Conservation (phyloP, 176 grass and related monocot genomes). For the Guadua angustifolia region DNA sequence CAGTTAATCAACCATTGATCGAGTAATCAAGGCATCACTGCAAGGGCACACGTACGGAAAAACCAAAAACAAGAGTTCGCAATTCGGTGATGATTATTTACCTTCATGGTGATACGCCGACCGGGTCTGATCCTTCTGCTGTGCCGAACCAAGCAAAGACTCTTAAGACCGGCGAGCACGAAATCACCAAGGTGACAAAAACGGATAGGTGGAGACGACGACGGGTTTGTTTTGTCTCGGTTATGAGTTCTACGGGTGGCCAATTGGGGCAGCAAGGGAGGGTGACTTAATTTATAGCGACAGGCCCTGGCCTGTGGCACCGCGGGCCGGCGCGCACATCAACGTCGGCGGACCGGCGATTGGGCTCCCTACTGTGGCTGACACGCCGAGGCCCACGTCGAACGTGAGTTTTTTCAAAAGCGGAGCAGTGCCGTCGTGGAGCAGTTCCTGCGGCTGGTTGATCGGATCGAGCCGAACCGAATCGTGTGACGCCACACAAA, state of each 20-base stretch:
- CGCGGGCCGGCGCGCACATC: neutral
- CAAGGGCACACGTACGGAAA: neutral
- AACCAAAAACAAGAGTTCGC: neutral
- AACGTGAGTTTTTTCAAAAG: neutral
- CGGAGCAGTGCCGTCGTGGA: neutral
- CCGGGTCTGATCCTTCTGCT: neutral
- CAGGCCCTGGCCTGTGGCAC: neutral
- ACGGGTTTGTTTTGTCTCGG: neutral
- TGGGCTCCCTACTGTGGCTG: neutral
- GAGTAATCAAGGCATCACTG: neutral
- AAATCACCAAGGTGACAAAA: neutral
- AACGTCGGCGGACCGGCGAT: neutral
- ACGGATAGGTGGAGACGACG: neutral
- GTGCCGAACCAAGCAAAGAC: neutral
- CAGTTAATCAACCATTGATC: neutral
- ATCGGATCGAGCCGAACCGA: neutral
- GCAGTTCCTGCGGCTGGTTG: neutral
- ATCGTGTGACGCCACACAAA: neutral
- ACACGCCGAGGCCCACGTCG: neutral
- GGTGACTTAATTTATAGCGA: conserved; percentile 18
- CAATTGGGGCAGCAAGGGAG: neutral
- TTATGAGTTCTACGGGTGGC: conserved; percentile 19
- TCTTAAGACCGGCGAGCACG: neutral
- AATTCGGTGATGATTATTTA: neutral
- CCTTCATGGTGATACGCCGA: conserved; percentile 4